Evolutionary conservation across 306 rosid genomes (phyloP).

Genomic region (Spatholobus suberectus): DNA sequence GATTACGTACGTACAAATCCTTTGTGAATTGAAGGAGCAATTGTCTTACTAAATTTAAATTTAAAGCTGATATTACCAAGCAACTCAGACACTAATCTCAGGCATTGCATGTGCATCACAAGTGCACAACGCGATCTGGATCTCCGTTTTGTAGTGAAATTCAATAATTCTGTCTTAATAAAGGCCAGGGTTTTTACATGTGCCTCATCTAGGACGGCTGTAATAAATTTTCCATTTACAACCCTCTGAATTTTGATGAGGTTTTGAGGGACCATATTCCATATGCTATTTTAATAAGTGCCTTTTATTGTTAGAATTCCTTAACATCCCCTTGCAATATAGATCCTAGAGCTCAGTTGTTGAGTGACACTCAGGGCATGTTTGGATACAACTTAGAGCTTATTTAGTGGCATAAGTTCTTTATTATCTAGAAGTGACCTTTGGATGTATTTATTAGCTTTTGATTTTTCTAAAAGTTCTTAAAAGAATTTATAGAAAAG

Average conservation of each 20-base stretch:
- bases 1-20: not conserved
- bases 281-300: not conserved
- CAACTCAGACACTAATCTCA: not conserved
- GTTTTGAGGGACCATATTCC: slow-evolving; percentile 18
- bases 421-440: too few species aligned
- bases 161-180: not conserved
- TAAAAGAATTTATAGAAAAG: too few species aligned
- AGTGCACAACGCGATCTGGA: not conserved
- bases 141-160: not conserved
- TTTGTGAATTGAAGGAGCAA: not conserved
- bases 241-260: slow-evolving; percentile 7
- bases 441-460: too few species aligned
- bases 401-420: too few species aligned
- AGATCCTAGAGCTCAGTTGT: too few species aligned
- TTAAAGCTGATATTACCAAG: not conserved
- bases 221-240: slow-evolving; percentile 32
- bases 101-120: not conserved
- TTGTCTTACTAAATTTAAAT: not conserved
- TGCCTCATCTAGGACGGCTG: slow-evolving; percentile 43
- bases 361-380: too few species aligned
- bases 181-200: not conserved
- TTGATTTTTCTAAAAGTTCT: too few species aligned
- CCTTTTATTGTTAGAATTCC: not conserved
- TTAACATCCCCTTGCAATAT: not conserved
- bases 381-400: too few species aligned